These are phyloP conservation scores for Eimeria necatrix DNA, from an alignment of 169 alveolate species.

Conservation along the genomic window DNA sequence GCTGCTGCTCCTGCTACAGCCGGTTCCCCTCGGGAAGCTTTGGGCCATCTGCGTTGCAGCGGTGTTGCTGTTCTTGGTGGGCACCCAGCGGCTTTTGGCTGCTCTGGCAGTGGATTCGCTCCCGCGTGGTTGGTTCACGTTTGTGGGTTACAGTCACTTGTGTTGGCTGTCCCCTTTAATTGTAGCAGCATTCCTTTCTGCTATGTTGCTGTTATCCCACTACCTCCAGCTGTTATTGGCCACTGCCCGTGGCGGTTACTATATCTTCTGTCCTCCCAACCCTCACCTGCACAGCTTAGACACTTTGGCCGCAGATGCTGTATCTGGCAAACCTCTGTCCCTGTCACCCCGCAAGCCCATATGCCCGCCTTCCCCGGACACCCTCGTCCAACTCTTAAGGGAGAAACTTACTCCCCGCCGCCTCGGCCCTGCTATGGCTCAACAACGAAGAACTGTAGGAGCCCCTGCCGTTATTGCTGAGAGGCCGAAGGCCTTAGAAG, in stretches of 20 bases:
- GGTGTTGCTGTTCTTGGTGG: constrained; percentile 42
- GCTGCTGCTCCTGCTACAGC: constrained; percentile 47
- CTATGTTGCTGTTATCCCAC: constrained; percentile 48
- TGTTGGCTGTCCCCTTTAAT: constrained; percentile 53
- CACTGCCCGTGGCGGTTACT: constrained; percentile 37
- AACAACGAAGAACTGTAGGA: constrained; percentile 68
- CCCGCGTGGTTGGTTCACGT: constrained; percentile 4
- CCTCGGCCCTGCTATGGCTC: constrained; percentile 59
- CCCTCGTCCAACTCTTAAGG: constrained; percentile 11
- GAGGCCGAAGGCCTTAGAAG: background rate
- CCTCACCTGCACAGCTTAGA: constrained; percentile 55
- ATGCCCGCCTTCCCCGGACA: background rate
- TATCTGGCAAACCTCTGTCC: constrained; percentile 52
- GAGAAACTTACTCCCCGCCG: constrained; percentile 52
- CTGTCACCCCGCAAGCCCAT: constrained; percentile 43
- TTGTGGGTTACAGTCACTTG: constrained; percentile 38
- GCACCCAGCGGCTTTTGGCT: constrained; percentile 37
- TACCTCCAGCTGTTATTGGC: constrained; percentile 22
- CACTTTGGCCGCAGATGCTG: constrained; percentile 42
- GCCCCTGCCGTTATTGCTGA: constrained; percentile 6
- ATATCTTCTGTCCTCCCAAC: constrained; percentile 71
- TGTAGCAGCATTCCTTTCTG: constrained; percentile 48
- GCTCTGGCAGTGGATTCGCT: constrained; percentile 48
- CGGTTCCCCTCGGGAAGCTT: constrained; percentile 31
- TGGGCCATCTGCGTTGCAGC: constrained; percentile 64